A percentile compares a stretch with the other conserved stretches of the same genome.
Evolutionary conservation across 2,329 filamentous ascomycete species (phyloP).

Genomic region (Kalmusia sp.): DNA sequence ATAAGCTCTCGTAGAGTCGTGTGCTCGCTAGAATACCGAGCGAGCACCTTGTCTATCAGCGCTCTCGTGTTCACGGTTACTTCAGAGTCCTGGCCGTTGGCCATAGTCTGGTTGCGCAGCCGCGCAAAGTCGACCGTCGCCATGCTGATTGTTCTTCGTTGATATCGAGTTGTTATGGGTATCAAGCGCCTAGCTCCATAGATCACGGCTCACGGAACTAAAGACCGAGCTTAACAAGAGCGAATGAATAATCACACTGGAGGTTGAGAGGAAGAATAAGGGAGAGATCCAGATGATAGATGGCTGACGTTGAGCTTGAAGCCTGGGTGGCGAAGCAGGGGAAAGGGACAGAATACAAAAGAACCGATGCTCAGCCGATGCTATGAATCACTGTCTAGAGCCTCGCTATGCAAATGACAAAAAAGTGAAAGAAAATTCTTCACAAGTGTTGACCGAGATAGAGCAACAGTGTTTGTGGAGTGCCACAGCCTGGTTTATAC

Average conservation of each 20-base stretch:
- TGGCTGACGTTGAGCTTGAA: conserved; percentile 15
- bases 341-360: conserved; percentile 27
- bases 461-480: not conserved
- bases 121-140: conserved; percentile 63
- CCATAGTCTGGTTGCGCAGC: conserved; percentile 86
- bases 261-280: not conserved
- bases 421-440: conserved; percentile 12
- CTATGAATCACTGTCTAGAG: conserved; percentile 26
- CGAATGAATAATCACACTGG: not conserved
- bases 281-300: not conserved
- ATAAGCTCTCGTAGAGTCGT: conserved; percentile 87
- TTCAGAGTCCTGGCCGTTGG: conserved; percentile 91
- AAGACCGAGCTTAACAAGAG: not conserved
- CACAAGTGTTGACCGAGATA: not conserved
- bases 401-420: conserved; percentile 39
- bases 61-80: conserved; percentile 98
- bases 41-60: conserved; percentile 96
- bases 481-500: too few species aligned
- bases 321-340: conserved; percentile 35
- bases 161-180: not conserved
- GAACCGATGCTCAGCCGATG: conserved; percentile 18
- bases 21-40: conserved; percentile 96
- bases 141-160: conserved; percentile 25
- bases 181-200: not conserved
- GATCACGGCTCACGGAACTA: not conserved